Evolutionary conservation across 2,329 filamentous ascomycete genomes (phyloP), one percentile per base, ranked within the genome.

Genomic region (Didymella pomorum): DNA sequence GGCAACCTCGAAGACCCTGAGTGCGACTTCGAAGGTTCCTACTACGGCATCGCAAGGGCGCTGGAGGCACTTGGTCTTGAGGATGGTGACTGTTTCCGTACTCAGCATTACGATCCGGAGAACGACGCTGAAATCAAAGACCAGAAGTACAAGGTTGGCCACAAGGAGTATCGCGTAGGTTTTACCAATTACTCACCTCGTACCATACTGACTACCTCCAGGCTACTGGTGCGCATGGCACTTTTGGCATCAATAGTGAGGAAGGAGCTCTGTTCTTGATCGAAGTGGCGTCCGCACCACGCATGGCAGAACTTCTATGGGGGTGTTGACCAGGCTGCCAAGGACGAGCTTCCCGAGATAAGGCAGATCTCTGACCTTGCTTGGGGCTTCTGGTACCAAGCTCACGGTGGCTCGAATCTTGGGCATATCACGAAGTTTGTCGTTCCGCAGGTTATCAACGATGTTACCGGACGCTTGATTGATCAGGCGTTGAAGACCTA

Each of bases 311-410:
- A 4, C 25, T 35, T 12, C 10, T 50, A 3, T 58, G 56, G 56
- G 56, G 20, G 23, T 41, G 46, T 41, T 16, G 18, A 46, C 9
- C 28, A 46, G n/a, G 41, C 10, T 3, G 41, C 45, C 8, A 31
- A 4, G 0, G 29, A 56, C 20, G 20, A 60, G 2, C 49, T 64
- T 0, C 61, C 61, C 1, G 42, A 25, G 1, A n/a, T 64, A 1
- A 41, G 43, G 5, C 41, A 57, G 23, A 64, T 54, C 26, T 64
- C 61, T 12, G 61, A 64, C 20, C 29, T 64, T 8, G 44, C 61
- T 4, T 64, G 59, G 59, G 61, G 52, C 4, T 44, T 52, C 18
- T 64, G 61, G 59, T 35, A 57, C 8, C 21, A 41, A 44, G 41
- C 53, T 26, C 47, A 56, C 23, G 20, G 26, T 12, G 45, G 45